Percentiles rank a stretch among this genome's conserved stretches.
These are phyloP conservation scores for Pascua sp. DNA, from an alignment of 1,284 basidiomycete genomes.

Conservation along the genomic window DNA sequence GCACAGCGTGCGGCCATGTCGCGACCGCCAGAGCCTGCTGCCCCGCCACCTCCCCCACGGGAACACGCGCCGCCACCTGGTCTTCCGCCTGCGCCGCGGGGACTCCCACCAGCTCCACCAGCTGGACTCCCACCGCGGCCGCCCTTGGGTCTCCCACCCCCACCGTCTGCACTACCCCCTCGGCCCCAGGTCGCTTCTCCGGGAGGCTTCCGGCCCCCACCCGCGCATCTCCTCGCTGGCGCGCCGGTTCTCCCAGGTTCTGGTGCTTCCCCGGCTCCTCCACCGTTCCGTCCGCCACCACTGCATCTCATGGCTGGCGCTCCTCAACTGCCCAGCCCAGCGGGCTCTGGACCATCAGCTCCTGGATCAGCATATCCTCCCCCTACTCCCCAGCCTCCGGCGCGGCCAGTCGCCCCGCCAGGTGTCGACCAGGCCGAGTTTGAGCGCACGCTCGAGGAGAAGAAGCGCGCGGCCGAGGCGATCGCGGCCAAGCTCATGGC, in stretches of 20 bases:
- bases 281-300: conserved; percentile 14
- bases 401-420: not conserved
- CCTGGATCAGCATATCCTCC: too few relatives aligned
- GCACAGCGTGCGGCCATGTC: conserved; percentile 34
- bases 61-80: not conserved
- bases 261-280: not conserved
- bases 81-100: conserved; percentile 2
- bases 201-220: conserved; percentile 16
- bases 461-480: conserved; percentile 68
- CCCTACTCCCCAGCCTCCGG: not conserved
- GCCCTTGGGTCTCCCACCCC: not conserved
- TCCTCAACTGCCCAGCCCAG: too few relatives aligned
- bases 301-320: too few relatives aligned
- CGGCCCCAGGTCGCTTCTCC: too few relatives aligned
- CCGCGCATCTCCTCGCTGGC: conserved; percentile 4
- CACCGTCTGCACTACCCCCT: conserved; percentile 6
- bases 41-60: not conserved
- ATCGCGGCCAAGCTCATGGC: conserved; percentile 58
- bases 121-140: not conserved
- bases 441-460: conserved; percentile 49
- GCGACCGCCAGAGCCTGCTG: too few relatives aligned
- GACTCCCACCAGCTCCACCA: not conserved
- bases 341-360: too few relatives aligned
- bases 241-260: not conserved
- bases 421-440: not conserved